Evolutionary conservation across 345 rosid genomes (phyloP).

Genomic region (Eucalyptus tenuipes): DNA sequence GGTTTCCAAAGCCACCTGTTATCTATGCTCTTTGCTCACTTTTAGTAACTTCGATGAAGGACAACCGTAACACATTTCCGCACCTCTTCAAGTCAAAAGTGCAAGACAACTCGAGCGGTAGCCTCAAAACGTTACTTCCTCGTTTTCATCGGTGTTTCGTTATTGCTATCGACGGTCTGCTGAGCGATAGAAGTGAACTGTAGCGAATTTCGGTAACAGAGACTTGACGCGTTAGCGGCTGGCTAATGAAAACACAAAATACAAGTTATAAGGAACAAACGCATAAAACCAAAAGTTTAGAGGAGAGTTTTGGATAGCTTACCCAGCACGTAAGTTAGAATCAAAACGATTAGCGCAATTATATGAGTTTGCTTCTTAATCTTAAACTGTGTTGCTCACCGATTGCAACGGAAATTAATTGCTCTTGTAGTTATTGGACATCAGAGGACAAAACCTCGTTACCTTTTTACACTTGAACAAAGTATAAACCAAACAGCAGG

Average conservation of each 20-base stretch:
- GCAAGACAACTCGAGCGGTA: not conserved
- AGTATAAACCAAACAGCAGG: not conserved
- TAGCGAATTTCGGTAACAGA: not conserved
- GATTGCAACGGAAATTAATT: not conserved
- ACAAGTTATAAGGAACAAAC: not conserved
- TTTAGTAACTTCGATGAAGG: not conserved
- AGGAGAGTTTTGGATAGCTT: not conserved
- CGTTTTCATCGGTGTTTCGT: not conserved
- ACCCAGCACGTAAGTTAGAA: not conserved
- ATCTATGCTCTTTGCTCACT: not conserved
- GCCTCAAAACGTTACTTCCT: not conserved
- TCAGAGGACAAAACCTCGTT: not conserved
- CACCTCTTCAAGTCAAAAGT: not conserved
- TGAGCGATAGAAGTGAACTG: not conserved
- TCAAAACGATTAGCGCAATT: not conserved
- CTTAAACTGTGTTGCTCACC: not conserved
- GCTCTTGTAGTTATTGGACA: not conserved
- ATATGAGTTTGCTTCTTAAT: not conserved
- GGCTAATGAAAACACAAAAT: not conserved
- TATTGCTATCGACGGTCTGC: not conserved
- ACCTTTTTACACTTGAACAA: not conserved
- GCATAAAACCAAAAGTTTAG: not conserved
- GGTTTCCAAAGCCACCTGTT: not conserved
- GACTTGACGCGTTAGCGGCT: not conserved
- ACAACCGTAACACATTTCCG: not conserved